Base-by-base conservation (phyloP, 768 basidiomycete species). In the Rhizopogon salebrosus region DNA sequence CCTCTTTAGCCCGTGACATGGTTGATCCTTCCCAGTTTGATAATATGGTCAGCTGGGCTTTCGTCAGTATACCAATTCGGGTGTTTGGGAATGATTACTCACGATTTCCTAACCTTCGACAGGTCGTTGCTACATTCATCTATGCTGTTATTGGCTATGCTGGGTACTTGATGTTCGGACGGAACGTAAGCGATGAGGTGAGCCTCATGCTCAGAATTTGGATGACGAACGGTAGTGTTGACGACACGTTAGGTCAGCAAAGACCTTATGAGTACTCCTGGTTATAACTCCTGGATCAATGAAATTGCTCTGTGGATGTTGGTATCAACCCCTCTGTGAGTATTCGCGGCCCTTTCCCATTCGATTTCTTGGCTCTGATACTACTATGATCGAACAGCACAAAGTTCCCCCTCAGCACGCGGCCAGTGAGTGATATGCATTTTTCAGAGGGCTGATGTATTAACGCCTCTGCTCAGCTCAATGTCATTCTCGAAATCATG, bases 151-250 rank as follows among this genome's bases (percentile, higher is more conserved):
- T 93, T 26, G 92, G 88, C 4, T 80, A 79, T 41, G 84, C 83
- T 18, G 95, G 95, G 0, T 98, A 97, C 60, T 67, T 90, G 18
- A 98, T 98, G 95, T 94, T 92, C 63, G 92, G 93, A 9, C 74
- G 79, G 45, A 60, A 65, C 29, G 91, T 95, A 45, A 83, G 82
- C 60, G 90, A 89, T 54, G 92, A 93, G 77, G 90, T 91, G 54
- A 61, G 75, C 60, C 22, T 10, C 16, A n/a, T 23, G 2, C 9
- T 45, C 14, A 6, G 18, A 10, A 4, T 43, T 22, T 24, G n/a
- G 20, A 26, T 16, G 9, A 13, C 13, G 14, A 41, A 20, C 18
- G 9, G 23, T 23, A 36, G 57, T 16, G 51, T 41, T 49, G 24
- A 41, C 55, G 37, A 39, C 18, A 8, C 8, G 16, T 14, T 61